Evolutionary conservation across 1,284 basidiomycete species (phyloP).

Genomic region (Sphaerobolus stellatus): DNA sequence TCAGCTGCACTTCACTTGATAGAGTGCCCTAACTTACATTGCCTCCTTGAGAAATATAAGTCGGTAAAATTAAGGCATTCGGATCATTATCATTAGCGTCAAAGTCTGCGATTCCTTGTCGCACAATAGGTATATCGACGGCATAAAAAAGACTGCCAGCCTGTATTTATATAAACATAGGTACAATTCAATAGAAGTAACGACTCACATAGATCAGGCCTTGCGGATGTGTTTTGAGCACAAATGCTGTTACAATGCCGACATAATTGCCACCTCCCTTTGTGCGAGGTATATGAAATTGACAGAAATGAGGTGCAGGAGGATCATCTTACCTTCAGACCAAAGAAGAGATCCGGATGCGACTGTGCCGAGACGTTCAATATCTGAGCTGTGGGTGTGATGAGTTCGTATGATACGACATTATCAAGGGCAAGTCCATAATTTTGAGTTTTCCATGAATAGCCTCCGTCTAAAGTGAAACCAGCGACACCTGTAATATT

Average conservation of each 20-base stretch:
- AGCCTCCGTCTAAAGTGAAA: constrained; percentile 14
- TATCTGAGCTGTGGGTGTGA: constrained; percentile 21
- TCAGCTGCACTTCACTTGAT: too few relatives aligned
- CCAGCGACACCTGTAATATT: not conserved
- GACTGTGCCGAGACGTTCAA: constrained; percentile 33
- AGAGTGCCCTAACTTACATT: too few relatives aligned
- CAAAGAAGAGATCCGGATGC: constrained; percentile 12
- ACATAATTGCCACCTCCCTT: constrained; percentile 11
- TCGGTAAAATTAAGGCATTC: not conserved
- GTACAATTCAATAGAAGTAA: too few relatives aligned
- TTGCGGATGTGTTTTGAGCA: not conserved
- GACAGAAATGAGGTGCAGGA: too few relatives aligned
- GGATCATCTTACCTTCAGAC: too few relatives aligned
- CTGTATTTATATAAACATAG: too few relatives aligned
- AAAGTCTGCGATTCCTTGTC: not conserved
- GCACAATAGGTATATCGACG: not conserved
- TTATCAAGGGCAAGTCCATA: constrained; percentile 23
- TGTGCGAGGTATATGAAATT: too few relatives aligned
- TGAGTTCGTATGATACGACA: constrained; percentile 18
- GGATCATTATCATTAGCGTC: not conserved
- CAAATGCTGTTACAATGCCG: constrained; percentile 10
- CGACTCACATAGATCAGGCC: too few relatives aligned
- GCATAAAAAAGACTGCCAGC: not conserved
- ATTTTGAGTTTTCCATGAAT: constrained; percentile 22
- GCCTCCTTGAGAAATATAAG: too few relatives aligned